Evolutionary conservation across 2,329 filamentous ascomycete genomes (phyloP).

Genomic region (Scedosporium boydii): DNA sequence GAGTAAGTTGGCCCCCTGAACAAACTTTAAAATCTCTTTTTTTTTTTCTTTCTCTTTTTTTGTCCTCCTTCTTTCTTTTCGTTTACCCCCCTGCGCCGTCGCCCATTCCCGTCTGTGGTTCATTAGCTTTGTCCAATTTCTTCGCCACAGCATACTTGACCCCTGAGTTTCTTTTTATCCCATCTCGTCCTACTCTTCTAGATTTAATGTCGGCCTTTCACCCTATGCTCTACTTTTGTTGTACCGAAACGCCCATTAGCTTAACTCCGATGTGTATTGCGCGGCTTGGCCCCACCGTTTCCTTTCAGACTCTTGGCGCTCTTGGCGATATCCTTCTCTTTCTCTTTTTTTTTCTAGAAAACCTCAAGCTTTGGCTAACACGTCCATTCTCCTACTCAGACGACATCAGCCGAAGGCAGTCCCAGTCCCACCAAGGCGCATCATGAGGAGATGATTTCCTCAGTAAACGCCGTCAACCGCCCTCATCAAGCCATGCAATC

Average conservation of each 20-base stretch:
- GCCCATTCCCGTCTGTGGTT: not conserved
- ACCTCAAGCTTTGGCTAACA: not conserved
- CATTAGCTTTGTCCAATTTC: no score
- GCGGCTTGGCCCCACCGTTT: not conserved
- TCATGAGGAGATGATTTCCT: not conserved
- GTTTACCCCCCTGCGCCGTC: not conserved
- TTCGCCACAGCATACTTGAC: not conserved
- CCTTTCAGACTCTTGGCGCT: conserved; percentile 1
- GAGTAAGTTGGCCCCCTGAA: conserved; percentile 48
- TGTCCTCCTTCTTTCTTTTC: not conserved
- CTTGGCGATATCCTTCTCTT: not conserved
- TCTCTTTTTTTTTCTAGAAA: not conserved
- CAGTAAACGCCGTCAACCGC: not conserved
- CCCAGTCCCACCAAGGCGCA: not conserved
- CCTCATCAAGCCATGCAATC: conserved; percentile 31
- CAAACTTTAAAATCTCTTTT: not conserved
- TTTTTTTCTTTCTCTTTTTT: not conserved
- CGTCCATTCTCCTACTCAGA: not conserved
- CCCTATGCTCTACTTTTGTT: not conserved
- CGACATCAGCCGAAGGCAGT: conserved; percentile 4
- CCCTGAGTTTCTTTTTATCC: not conserved
- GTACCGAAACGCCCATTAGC: conserved; percentile 5
- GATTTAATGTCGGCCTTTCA: not conserved
- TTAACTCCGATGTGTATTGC: not conserved
- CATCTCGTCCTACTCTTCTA: not conserved